Base-by-base conservation (phyloP, 139 green algal species). In the Coccomyxa sp. region DNA sequence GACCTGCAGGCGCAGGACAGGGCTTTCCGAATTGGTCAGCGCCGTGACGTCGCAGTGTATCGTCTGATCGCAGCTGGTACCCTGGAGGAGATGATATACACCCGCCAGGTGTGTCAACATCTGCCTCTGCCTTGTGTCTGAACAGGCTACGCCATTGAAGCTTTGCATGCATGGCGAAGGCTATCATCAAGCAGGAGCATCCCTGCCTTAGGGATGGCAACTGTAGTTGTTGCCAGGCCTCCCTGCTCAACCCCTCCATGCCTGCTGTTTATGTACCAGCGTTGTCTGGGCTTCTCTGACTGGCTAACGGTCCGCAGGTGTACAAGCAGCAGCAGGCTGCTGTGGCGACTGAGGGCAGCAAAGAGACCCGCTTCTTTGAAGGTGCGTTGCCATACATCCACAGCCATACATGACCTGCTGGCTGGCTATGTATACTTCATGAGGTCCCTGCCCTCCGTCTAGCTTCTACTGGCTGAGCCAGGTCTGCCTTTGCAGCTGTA, bases 11-110 rank as follows among this genome's bases (percentile, higher is more conserved):
- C 91, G 0, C 86, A 94, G 73, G 93, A 97, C 81, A 83, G 93
- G 0, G 89, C 93, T 0, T 97, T 89, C 77, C 85, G 93, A 39
- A 89, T 96, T 55, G 93, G 93, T 9, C 93, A 97, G 83, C 74
- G 64, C 27, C 82, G 88, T 0, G 87, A 98, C 75, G 90, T 98
- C 18, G 68, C 84, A 6, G 90, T 97, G 29, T 93, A 93, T 78
- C 85, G 92, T 35, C 84, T 97, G 8, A 75, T 96, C 12, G 87
- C 88, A 29, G 83, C 85, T 40, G 87, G 90, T 29, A 93, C 92
- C 0, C 38, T 95, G 38, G 92, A 92, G 79, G 88, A 92, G 77
- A 71, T 83, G 54, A 55, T 91, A 0, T 90, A 90, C 82, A 82
- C 38, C 8, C 79, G 86, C 6, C 87, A 90, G 76, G 33, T 91